A percentile compares a stretch with the other conserved stretches of the same genome.
These are phyloP conservation scores for Perkinsus olseni DNA, from an alignment of 169 alveolate genomes.

Conservation along the genomic window DNA sequence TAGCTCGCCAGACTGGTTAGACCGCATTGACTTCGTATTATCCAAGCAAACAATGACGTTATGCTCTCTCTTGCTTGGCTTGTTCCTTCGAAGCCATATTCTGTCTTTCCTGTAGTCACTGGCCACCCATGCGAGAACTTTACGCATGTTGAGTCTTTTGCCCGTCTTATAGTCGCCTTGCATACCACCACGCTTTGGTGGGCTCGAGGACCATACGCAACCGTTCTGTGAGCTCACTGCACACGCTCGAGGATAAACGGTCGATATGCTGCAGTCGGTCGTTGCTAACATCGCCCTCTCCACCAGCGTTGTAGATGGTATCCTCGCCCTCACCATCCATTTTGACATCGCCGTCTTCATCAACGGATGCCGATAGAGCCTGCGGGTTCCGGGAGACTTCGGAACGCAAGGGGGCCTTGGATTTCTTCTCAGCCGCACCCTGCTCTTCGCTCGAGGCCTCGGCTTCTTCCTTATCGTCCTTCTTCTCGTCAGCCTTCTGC, in stretches of 20 bases:
- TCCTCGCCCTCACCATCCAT: background rate
- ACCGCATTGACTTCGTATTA: slow-evolving; percentile 87
- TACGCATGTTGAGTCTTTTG: slow-evolving; percentile 87
- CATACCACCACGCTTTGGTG: slow-evolving; percentile 67
- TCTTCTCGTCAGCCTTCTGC: background rate
- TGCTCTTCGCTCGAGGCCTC: background rate
- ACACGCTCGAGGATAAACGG: background rate
- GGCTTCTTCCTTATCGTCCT: background rate
- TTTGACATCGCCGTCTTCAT: background rate
- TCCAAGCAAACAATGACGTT: slow-evolving; percentile 87
- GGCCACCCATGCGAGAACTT: slow-evolving; percentile 90
- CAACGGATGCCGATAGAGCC: background rate
- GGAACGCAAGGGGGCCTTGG: background rate
- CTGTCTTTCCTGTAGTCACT: slow-evolving; percentile 89
- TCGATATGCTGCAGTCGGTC: background rate
- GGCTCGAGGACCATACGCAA: slow-evolving; percentile 83
- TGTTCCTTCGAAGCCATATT: slow-evolving; percentile 91
- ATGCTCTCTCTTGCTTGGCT: slow-evolving; percentile 85
- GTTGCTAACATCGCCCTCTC: background rate
- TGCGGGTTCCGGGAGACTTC: background rate
- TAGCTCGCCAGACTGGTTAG: slow-evolving; percentile 73
- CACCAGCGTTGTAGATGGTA: background rate
- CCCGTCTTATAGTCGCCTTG: slow-evolving; percentile 95
- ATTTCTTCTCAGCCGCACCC: background rate
- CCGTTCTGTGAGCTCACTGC: slow-evolving; percentile 44